phyloP scores from a whole-genome alignment of 306 rosid species.

The Neltuma alba region DNA sequence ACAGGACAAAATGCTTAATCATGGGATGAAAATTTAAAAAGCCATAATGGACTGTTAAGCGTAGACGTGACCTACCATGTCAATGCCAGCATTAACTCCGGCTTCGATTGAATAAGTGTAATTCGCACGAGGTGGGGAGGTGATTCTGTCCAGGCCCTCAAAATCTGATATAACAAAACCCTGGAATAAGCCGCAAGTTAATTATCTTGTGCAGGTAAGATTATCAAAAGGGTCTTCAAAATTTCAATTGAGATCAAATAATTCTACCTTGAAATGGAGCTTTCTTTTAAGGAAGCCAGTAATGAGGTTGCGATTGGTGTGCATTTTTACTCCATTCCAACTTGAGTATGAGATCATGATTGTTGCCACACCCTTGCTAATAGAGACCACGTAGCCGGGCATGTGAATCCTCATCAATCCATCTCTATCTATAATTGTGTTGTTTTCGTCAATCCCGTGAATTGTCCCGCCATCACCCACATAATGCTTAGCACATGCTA shows the following conservation, averaged over 20 bases:
- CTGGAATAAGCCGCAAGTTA: neutral
- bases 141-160: constrained; percentile 49
- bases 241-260: neutral
- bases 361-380: constrained; percentile 33
- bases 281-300: constrained; percentile 46
- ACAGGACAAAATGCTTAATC: too few relatives aligned
- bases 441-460: constrained; percentile 14
- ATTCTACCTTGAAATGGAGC: constrained; percentile 34
- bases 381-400: constrained; percentile 3
- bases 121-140: constrained; percentile 49
- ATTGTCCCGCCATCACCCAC: constrained; percentile 27
- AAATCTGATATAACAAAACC: constrained; percentile 56
- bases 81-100: constrained; percentile 53
- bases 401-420: constrained; percentile 26
- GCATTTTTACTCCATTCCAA: constrained; percentile 58
- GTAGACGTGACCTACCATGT: constrained; percentile 2
- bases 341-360: constrained; percentile 56
- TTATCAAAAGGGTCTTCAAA: neutral
- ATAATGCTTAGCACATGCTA: constrained; percentile 14
- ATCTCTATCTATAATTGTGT: neutral
- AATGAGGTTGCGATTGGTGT: constrained; percentile 41
- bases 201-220: too few relatives aligned
- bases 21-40: too few relatives aligned
- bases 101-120: constrained; percentile 46
- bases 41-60: too few relatives aligned